Percentiles rank a stretch among this genome's conserved stretches.
Evolutionary conservation across 805 yeast species (phyloP).

Genomic region (Yarrowia yakushimensis): DNA sequence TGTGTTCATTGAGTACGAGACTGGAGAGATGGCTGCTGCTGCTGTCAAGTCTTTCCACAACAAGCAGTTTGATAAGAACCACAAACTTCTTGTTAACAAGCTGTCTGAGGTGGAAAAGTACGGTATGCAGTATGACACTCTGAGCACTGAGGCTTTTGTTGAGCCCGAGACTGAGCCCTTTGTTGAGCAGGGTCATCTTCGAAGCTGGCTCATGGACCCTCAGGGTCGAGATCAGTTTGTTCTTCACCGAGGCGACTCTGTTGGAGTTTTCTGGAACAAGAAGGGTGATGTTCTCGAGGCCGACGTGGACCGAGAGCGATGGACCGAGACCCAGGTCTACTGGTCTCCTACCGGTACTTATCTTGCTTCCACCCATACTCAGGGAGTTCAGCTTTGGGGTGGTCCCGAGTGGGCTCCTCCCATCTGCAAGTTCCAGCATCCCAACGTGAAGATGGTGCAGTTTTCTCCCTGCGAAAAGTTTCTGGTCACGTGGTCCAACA

Average conservation of each 20-base stretch:
- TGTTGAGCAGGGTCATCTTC: constrained; percentile 73
- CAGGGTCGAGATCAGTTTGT: constrained; percentile 87
- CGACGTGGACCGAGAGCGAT: constrained; percentile 70
- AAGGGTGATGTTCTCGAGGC: constrained; percentile 68
- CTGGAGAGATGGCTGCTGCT: constrained; percentile 61
- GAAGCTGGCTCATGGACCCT: constrained; percentile 87
- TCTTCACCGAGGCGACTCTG: constrained; percentile 72
- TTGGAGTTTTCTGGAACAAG: constrained; percentile 84
- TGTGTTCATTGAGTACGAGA: constrained; percentile 72
- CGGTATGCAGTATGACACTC: constrained; percentile 58
- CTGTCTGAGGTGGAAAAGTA: constrained; percentile 78
- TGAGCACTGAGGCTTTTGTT: constrained; percentile 47
- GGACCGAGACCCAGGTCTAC: constrained; percentile 83
- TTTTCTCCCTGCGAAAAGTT: constrained; percentile 90
- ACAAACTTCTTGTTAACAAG: constrained; percentile 79
- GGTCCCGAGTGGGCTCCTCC: constrained; percentile 43
- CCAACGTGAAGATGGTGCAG: constrained; percentile 82
- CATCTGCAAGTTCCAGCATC: constrained; percentile 66
- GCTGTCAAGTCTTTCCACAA: constrained; percentile 80
- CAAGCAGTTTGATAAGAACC: constrained; percentile 90
- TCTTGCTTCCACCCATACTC: constrained; percentile 82
- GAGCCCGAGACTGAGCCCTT: constrained; percentile 75
- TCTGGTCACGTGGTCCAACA: constrained; percentile 84
- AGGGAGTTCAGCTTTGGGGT: constrained; percentile 96
- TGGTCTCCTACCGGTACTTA: constrained; percentile 94